Evolutionary conservation across 2,329 filamentous ascomycete species (phyloP).

Genomic region (Coniochaeta pulveracea): DNA sequence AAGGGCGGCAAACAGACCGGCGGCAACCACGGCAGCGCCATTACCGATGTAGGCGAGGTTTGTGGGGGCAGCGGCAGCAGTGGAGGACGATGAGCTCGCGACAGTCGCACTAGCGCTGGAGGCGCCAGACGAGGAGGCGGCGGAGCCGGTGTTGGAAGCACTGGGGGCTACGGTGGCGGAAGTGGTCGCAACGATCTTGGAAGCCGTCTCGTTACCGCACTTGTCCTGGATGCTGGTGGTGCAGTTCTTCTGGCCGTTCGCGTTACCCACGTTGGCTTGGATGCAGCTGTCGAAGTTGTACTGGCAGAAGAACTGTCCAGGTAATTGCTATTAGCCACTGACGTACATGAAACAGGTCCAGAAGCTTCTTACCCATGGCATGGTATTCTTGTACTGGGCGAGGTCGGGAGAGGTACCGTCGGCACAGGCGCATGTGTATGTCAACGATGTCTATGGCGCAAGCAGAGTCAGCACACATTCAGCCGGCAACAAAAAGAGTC

Average conservation of each 20-base stretch:
- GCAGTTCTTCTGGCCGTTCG: conserved; percentile 34
- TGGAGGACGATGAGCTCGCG: conserved; percentile 10
- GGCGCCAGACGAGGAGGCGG: conserved; percentile 13
- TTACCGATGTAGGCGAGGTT: conserved; percentile 25
- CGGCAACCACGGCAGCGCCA: conserved; percentile 35
- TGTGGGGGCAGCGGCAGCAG: conserved; percentile 18
- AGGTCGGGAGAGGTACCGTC: conserved; percentile 39
- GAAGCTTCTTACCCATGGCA: conserved; percentile 25
- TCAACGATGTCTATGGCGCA: too few species aligned
- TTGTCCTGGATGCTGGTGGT: conserved; percentile 31
- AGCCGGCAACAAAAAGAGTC: too few species aligned
- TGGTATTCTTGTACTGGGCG: conserved; percentile 39
- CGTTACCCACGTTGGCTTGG: conserved; percentile 25
- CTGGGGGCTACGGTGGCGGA: not conserved
- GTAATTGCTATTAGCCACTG: conserved; percentile 8
- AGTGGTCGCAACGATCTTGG: conserved; percentile 16
- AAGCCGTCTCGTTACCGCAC: conserved; percentile 33
- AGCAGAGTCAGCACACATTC: too few species aligned
- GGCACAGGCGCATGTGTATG: conserved; percentile 36
- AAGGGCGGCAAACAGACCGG: conserved; percentile 38
- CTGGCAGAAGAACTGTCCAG: conserved; percentile 36
- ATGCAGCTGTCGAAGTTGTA: conserved; percentile 37
- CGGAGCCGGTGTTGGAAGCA: conserved; percentile 15
- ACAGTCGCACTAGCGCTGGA: conserved; percentile 13
- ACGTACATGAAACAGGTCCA: conserved; percentile 6